Evolutionary conservation across 2,329 filamentous ascomycete genomes (phyloP).

Genomic region (Nemania bipapillata): DNA sequence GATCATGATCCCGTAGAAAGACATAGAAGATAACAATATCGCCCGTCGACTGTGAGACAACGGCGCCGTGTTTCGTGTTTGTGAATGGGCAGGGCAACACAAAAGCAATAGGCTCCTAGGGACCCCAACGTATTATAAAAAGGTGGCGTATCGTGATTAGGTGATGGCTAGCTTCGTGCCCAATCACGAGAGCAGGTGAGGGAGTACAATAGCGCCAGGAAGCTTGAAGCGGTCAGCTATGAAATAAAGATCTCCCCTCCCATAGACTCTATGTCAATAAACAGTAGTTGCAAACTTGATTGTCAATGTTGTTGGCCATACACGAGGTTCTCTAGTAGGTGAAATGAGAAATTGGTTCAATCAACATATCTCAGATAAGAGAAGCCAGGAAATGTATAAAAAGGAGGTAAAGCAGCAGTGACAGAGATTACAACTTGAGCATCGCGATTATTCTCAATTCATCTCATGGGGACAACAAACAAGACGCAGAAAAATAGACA

Average conservation of each 20-base stretch:
- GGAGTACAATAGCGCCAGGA: conserved; percentile 25
- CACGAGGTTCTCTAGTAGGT: conserved; percentile 9
- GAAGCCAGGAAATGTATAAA: background rate
- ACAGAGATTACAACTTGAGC: background rate
- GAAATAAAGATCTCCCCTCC: conserved; percentile 1
- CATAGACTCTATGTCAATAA: conserved; percentile 22
- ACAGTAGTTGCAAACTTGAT: background rate
- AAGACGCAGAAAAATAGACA: conserved; percentile 11
- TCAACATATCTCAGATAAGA: conserved; percentile 1
- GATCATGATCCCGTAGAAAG: conserved; percentile 42
- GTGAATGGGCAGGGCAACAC: conserved; percentile 36
- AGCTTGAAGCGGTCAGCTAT: conserved; percentile 35
- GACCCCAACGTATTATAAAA: conserved; percentile 33
- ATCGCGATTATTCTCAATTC: conserved; percentile 5
- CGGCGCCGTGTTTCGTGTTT: conserved; percentile 27
- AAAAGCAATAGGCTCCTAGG: conserved; percentile 40
- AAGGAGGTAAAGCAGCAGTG: background rate
- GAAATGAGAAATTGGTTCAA: background rate
- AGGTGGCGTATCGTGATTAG: conserved; percentile 30
- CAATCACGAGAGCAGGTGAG: conserved; percentile 27
- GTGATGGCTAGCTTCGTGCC: conserved; percentile 25
- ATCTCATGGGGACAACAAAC: conserved; percentile 13
- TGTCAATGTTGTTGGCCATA: conserved; percentile 10
- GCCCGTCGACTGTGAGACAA: conserved; percentile 25
- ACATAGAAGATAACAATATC: conserved; percentile 40